A percentile compares a stretch with the other conserved stretches of the same genome.
Conservation (phyloP, 352 stramenopile species). For the Halophytophthora batemanensis region DNA sequence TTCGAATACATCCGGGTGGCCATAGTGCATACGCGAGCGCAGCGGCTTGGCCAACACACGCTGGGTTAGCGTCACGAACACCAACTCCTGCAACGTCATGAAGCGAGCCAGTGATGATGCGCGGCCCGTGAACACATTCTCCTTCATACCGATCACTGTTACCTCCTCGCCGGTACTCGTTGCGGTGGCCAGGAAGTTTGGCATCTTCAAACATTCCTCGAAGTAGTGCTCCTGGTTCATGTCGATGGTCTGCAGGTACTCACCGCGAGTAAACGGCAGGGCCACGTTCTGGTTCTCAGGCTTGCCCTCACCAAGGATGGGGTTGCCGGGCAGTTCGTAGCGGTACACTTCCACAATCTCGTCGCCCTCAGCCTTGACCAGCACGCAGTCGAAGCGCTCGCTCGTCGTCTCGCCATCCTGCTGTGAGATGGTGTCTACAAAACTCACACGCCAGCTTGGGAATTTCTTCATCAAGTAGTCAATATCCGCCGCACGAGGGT, state of each 20-base stretch:
- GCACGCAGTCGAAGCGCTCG: slow-evolving; percentile 64
- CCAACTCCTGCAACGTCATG: slow-evolving; percentile 85
- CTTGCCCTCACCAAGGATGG: slow-evolving; percentile 86
- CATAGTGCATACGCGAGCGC: slow-evolving; percentile 83
- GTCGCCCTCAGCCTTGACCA: slow-evolving; percentile 75
- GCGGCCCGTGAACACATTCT: slow-evolving; percentile 85
- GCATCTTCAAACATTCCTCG: slow-evolving; percentile 87
- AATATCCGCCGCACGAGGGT: slow-evolving; percentile 85
- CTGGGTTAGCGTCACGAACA: slow-evolving; percentile 86
- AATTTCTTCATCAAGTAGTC: slow-evolving; percentile 88
- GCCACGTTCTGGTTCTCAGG: slow-evolving; percentile 89
- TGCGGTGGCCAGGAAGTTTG: slow-evolving; percentile 79
- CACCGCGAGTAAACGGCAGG: slow-evolving; percentile 79
- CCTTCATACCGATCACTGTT: slow-evolving; percentile 88
- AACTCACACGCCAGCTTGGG: slow-evolving; percentile 86
- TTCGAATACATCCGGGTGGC: slow-evolving; percentile 86
- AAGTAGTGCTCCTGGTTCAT: slow-evolving; percentile 92
- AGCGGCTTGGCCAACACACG: slow-evolving; percentile 79
- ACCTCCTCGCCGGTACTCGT: slow-evolving; percentile 56
- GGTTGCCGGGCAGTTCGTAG: slow-evolving; percentile 85
- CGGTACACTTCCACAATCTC: slow-evolving; percentile 88
- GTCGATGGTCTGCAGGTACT: slow-evolving; percentile 89
- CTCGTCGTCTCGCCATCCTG: slow-evolving; percentile 30
- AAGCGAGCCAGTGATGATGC: slow-evolving; percentile 85
- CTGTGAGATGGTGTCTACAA: slow-evolving; percentile 73